Percentiles rank a stretch among this genome's conserved stretches.
These are phyloP conservation scores for Byssochlamys sp. DNA, from an alignment of 2,329 filamentous ascomycete genomes.

Conservation along the genomic window DNA sequence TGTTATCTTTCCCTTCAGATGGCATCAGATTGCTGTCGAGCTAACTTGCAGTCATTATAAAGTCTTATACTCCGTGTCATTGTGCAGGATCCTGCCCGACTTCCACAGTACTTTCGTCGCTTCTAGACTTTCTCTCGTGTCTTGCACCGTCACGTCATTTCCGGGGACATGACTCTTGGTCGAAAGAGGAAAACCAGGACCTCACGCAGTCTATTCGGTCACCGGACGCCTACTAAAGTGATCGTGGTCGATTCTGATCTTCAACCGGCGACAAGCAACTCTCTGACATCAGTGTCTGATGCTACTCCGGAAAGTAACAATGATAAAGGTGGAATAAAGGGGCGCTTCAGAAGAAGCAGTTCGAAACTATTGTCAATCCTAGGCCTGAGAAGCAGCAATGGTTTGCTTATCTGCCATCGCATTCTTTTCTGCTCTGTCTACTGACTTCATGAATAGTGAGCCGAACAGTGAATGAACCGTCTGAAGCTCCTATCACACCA, in stretches of 20 bases:
- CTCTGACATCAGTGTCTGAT: slow-evolving; percentile 16
- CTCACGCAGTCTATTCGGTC: slow-evolving; percentile 17
- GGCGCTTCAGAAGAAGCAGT: slow-evolving; percentile 24
- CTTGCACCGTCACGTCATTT: not conserved
- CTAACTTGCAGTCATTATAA: not conserved
- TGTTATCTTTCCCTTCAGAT: not conserved
- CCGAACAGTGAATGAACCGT: not conserved
- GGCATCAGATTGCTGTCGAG: not conserved
- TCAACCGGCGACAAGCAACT: slow-evolving; percentile 10
- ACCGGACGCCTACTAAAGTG: slow-evolving; percentile 14
- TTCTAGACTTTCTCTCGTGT: not conserved
- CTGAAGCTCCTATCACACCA: not conserved
- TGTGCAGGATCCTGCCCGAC: not conserved
- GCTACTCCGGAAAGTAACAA: slow-evolving; percentile 5
- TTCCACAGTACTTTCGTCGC: not conserved
- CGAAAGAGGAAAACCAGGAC: slow-evolving; percentile 11
- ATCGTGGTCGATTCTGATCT: slow-evolving; percentile 7
- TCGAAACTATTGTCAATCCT: slow-evolving; percentile 30
- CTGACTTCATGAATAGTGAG: not conserved
- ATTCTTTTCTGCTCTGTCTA: not conserved
- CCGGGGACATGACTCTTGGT: slow-evolving; percentile 11
- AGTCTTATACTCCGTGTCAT: not conserved
- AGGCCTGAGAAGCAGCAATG: slow-evolving; percentile 18
- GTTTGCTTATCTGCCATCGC: slow-evolving; percentile 10
- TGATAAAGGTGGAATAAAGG: slow-evolving; percentile 18